These are phyloP conservation scores for Kentomonas sorsogonicus DNA, from an alignment of 208 protist genomes.

Conservation along the genomic window DNA sequence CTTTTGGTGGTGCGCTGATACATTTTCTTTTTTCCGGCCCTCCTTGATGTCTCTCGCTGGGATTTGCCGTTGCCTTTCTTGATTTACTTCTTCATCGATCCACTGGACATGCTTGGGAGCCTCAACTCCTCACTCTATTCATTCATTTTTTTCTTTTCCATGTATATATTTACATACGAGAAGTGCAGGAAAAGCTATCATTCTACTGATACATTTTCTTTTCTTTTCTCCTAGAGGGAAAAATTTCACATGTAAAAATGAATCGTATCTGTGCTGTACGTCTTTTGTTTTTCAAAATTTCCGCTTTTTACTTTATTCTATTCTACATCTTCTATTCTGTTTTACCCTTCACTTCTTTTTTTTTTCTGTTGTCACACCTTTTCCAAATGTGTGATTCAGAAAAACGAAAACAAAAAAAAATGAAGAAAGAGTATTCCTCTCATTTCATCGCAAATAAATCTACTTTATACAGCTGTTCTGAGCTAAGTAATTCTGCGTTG, in stretches of 20 bases:
- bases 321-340: neutral
- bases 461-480: slow-evolving; percentile 2
- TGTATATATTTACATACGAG: neutral
- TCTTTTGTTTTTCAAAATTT: neutral
- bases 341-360: no score
- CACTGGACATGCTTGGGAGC: no score
- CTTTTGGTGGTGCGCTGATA: no score
- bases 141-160: slow-evolving; percentile 6
- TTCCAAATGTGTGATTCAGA: neutral
- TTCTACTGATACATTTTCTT: neutral
- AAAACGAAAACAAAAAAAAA: slow-evolving; percentile 15
- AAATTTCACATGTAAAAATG: neutral
- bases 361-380: neutral
- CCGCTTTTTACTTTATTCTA: slow-evolving; percentile 8
- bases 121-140: no score
- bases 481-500: no score
- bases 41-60: no score
- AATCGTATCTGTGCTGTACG: no score
- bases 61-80: no score
- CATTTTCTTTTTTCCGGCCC: no score
- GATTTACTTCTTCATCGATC: no score
- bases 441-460: slow-evolving; percentile 1
- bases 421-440: no score
- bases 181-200: neutral
- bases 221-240: neutral